Conservation (phyloP, 352 stramenopile genomes). For the Globisporangium spinosum region DNA sequence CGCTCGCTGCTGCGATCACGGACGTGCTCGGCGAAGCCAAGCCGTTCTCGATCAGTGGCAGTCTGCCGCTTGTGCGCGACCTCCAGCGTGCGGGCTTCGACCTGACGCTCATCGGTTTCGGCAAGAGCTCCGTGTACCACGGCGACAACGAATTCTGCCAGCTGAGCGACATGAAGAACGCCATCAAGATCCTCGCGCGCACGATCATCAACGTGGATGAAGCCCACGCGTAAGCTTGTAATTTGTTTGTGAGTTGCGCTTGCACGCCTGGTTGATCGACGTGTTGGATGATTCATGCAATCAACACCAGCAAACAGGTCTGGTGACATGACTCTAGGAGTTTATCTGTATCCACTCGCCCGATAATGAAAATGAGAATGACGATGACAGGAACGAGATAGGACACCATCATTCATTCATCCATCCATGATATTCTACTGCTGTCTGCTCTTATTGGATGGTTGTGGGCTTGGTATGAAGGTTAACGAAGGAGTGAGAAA, state of each 20-base stretch:
- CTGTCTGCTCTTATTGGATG: not conserved
- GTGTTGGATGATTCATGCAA: not conserved
- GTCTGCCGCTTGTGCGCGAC: slow-evolving; percentile 68
- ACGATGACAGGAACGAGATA: no score
- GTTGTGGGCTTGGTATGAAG: not conserved
- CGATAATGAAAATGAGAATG: no score
- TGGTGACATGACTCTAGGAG: no score
- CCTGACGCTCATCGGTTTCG: slow-evolving; percentile 73
- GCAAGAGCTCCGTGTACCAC: slow-evolving; percentile 86
- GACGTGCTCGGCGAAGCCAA: slow-evolving; percentile 77
- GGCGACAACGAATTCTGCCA: slow-evolving; percentile 91
- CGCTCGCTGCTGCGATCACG: slow-evolving; percentile 71
- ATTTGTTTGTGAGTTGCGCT: slow-evolving; percentile 1
- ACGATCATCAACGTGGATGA: slow-evolving; percentile 77
- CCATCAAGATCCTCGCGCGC: slow-evolving; percentile 80
- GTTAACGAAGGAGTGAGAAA: not conserved
- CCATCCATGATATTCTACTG: not conserved
- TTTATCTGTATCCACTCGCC: no score
- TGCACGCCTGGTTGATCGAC: not conserved
- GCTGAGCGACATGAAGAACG: slow-evolving; percentile 85
- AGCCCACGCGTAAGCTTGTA: slow-evolving; percentile 17
- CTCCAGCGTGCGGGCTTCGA: slow-evolving; percentile 75
- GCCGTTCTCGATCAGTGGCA: slow-evolving; percentile 91
- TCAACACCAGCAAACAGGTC: not conserved
- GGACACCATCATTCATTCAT: not conserved